Percentiles rank a stretch among this genome's conserved stretches.
Evolutionary conservation across 495 filamentous ascomycete genomes (phyloP).

Genomic region (Lasiosphaeria hispida): DNA sequence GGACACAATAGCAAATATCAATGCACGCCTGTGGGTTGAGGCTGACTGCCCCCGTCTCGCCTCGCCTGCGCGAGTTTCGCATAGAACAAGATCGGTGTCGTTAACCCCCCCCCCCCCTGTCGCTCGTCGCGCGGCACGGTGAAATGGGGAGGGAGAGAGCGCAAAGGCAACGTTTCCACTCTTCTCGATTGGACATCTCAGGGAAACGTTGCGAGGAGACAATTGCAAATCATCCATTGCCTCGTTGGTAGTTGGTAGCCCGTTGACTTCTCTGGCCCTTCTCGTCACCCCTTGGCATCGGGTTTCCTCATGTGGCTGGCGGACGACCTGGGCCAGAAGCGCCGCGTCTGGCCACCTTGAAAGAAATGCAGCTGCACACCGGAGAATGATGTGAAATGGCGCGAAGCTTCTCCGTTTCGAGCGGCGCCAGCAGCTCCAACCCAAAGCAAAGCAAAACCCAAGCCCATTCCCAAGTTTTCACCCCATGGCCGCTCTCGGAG

Average conservation of each 20-base stretch:
- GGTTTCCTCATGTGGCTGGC: too few species aligned
- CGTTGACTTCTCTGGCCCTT: too few species aligned
- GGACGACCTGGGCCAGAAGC: too few species aligned
- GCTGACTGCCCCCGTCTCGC: background rate
- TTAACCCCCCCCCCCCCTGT: slow-evolving; percentile 1
- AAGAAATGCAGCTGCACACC: too few species aligned
- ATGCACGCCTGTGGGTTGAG: background rate
- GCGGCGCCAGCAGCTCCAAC: too few species aligned
- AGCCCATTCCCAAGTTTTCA: background rate
- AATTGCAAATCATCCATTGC: slow-evolving; percentile 2
- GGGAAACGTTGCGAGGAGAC: background rate
- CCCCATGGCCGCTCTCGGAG: background rate
- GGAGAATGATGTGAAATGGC: too few species aligned
- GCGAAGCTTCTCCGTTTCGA: too few species aligned
- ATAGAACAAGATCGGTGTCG: slow-evolving; percentile 7
- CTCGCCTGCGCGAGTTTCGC: slow-evolving; percentile 8
- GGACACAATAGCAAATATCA: background rate
- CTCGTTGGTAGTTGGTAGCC: too few species aligned
- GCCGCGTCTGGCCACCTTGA: too few species aligned
- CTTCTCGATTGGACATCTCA: background rate
- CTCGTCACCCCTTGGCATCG: too few species aligned
- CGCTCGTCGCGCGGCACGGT: background rate
- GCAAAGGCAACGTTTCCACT: too few species aligned
- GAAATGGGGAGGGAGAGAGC: background rate
- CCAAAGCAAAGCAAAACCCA: too few species aligned